A percentile compares a stretch with the other conserved stretches of the same genome.
phyloP scores from a whole-genome alignment of 768 basidiomycete genomes.

The Mycena galopus region DNA sequence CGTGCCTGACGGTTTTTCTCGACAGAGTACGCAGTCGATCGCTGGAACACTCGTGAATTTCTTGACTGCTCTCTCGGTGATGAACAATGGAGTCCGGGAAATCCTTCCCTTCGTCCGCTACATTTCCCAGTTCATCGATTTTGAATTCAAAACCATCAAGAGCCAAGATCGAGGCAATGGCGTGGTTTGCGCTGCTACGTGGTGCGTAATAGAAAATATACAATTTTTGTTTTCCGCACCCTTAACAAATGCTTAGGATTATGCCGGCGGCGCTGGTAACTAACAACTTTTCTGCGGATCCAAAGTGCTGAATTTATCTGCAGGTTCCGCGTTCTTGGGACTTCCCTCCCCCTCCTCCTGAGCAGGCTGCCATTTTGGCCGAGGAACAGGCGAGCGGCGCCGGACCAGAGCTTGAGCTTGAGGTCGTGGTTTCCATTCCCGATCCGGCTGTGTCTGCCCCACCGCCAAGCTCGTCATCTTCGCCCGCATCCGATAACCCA shows the following conservation, averaged over 20 bases:
- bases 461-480: background rate
- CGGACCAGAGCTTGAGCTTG: constrained; percentile 6
- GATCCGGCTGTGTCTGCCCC: constrained; percentile 17
- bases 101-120: constrained; percentile 87
- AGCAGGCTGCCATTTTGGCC: constrained; percentile 41
- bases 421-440: constrained; percentile 22
- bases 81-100: constrained; percentile 84
- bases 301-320: constrained; percentile 10
- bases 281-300: background rate
- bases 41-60: constrained; percentile 77
- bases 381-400: constrained; percentile 20
- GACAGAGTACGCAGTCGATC: constrained; percentile 72
- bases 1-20: background rate
- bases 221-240: background rate
- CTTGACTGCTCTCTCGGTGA: constrained; percentile 76
- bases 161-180: constrained; percentile 77
- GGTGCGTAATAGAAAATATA: constrained; percentile 61
- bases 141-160: constrained; percentile 77
- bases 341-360: constrained; percentile 64
- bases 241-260: constrained; percentile 59
- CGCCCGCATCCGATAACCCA: constrained; percentile 3
- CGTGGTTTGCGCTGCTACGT: constrained; percentile 92
- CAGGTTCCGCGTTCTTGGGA: constrained; percentile 86
- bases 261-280: constrained; percentile 80
- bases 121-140: constrained; percentile 82